A percentile compares a stretch with the other conserved stretches of the same genome.
Evolutionary conservation across 192 early-diverging fungal species (phyloP).

Genomic region (Radiomyces spectabilis): DNA sequence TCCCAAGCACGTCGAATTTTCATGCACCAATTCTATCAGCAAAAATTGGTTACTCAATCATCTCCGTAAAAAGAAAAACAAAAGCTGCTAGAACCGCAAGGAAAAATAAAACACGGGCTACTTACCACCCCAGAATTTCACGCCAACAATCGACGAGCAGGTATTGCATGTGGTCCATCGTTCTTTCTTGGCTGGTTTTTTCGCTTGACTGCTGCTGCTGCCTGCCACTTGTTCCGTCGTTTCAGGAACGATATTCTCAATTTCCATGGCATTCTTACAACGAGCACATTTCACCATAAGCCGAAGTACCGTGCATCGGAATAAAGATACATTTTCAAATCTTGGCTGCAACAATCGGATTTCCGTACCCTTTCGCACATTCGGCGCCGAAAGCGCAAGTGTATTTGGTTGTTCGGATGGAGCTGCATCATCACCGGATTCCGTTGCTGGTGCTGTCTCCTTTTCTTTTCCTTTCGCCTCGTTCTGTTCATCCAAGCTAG

Average conservation of each 20-base stretch:
- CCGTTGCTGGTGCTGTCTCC: neutral
- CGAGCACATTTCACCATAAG: conserved; percentile 64
- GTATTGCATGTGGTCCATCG: conserved; percentile 23
- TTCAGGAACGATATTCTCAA: conserved; percentile 46
- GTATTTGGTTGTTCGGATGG: neutral
- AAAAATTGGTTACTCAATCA: too few relatives aligned
- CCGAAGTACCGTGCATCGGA: conserved; percentile 57
- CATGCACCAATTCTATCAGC: conserved; percentile 51
- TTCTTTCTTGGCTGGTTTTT: conserved; percentile 3
- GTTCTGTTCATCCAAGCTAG: neutral
- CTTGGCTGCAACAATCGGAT: conserved; percentile 56
- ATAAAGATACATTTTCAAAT: conserved; percentile 58
- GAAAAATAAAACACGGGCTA: too few relatives aligned
- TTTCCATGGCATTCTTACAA: conserved; percentile 63
- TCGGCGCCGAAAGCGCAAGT: neutral
- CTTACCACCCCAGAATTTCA: conserved; percentile 9
- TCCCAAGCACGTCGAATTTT: conserved; percentile 48
- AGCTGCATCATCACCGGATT: neutral
- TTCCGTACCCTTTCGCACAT: conserved; percentile 57
- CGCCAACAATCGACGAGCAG: conserved; percentile 15
- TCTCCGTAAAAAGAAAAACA: too few relatives aligned
- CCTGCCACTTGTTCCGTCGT: conserved; percentile 4
- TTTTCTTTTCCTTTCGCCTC: neutral
- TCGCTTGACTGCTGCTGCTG: neutral
- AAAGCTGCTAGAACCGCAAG: too few relatives aligned